Evolutionary conservation across 2,329 filamentous ascomycete genomes (phyloP).

Genomic region (Coleophoma cylindrospora): DNA sequence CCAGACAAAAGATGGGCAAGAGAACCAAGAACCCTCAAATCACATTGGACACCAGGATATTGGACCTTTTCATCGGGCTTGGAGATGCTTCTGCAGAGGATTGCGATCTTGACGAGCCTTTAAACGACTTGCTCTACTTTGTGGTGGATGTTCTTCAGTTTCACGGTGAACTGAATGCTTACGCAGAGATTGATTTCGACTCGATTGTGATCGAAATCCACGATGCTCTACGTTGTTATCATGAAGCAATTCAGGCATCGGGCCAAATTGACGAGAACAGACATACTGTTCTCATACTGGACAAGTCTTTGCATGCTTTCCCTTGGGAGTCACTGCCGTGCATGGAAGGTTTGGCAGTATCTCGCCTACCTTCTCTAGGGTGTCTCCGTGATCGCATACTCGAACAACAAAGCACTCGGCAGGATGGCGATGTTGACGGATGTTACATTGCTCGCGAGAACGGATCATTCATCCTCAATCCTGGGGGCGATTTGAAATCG

Average conservation of each 20-base stretch:
- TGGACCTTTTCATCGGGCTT: conserved; percentile 85
- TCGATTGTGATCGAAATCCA: conserved; percentile 82
- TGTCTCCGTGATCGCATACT: conserved; percentile 74
- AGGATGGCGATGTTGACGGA: conserved; percentile 29
- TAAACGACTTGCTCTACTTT: conserved; percentile 94
- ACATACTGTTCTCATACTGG: conserved; percentile 85
- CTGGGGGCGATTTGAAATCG: conserved; percentile 73
- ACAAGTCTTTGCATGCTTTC: conserved; percentile 85
- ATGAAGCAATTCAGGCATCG: conserved; percentile 41
- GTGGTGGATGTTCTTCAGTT: conserved; percentile 96
- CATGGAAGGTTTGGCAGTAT: conserved; percentile 73
- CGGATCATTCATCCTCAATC: conserved; percentile 84
- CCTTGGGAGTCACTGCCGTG: conserved; percentile 96
- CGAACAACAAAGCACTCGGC: conserved; percentile 11
- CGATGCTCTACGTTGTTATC: conserved; percentile 78
- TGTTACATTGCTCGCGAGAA: conserved; percentile 49
- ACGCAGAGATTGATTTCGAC: conserved; percentile 97
- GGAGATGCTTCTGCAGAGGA: conserved; percentile 66
- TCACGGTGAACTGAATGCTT: conserved; percentile 91
- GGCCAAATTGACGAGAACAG: conserved; percentile 31
- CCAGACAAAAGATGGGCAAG: conserved; percentile 60
- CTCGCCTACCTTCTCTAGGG: conserved; percentile 80
- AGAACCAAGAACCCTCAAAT: conserved; percentile 39
- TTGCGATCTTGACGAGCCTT: conserved; percentile 74
- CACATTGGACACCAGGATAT: conserved; percentile 58